A percentile compares a stretch with the other conserved stretches of the same genome.
phyloP scores from a whole-genome alignment of 2,329 filamentous ascomycete genomes.

The Lecanicillium sp. region DNA sequence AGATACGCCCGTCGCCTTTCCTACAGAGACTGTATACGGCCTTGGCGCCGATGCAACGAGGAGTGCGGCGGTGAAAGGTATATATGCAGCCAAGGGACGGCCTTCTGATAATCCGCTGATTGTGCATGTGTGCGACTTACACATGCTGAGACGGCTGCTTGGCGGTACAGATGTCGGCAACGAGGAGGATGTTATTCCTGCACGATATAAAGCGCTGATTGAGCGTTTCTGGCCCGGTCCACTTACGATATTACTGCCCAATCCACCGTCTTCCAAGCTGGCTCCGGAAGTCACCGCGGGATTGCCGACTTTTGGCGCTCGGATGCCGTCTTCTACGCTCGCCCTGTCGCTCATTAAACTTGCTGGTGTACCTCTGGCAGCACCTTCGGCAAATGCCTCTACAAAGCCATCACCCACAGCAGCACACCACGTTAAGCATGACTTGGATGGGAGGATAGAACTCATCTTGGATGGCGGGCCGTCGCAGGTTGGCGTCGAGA shows the following conservation, averaged over 20 bases:
- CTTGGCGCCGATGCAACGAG: constrained; percentile 93
- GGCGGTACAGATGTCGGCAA: constrained; percentile 15
- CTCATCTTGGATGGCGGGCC: constrained; percentile 83
- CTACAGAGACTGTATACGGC: constrained; percentile 96
- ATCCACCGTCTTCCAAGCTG: constrained; percentile 59
- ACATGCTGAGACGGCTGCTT: constrained; percentile 63
- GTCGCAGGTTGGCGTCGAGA: constrained; percentile 87
- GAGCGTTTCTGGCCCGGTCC: constrained; percentile 89
- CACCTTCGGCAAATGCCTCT: constrained; percentile 88
- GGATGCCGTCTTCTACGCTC: constrained; percentile 81
- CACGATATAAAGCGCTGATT: constrained; percentile 72
- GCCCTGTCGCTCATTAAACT: constrained; percentile 80
- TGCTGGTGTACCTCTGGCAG: constrained; percentile 71
- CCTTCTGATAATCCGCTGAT: constrained; percentile 95
- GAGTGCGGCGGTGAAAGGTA: constrained; percentile 75
- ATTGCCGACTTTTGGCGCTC: constrained; percentile 74
- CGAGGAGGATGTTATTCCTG: constrained; percentile 46
- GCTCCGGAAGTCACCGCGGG: constrained; percentile 90
- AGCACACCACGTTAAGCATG: constrained; percentile 80
- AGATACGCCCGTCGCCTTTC: constrained; percentile 81
- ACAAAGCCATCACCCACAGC: constrained; percentile 89
- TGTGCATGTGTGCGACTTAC: constrained; percentile 76
- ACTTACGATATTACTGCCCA: constrained; percentile 79
- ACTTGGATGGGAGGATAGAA: constrained; percentile 73
- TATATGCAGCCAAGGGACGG: constrained; percentile 82